Percentiles rank a stretch among this genome's conserved stretches.
Evolutionary conservation across 768 basidiomycete genomes (phyloP).

Genomic region (Termitomyces sp.): DNA sequence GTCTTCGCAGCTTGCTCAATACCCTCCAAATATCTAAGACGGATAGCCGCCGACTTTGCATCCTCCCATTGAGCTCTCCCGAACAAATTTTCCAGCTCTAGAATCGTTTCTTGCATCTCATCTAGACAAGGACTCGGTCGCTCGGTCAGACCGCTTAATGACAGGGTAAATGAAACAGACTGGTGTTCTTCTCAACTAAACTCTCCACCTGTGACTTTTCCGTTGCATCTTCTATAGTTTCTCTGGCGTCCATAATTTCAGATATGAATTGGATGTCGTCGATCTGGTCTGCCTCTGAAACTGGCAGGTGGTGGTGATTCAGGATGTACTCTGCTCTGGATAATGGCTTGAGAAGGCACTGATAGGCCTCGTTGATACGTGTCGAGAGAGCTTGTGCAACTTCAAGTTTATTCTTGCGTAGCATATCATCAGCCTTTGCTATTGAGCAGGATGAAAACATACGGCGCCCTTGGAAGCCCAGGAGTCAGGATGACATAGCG

Average conservation of each 20-base stretch:
- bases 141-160: not conserved
- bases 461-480: constrained; percentile 70
- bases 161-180: constrained; percentile 11
- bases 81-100: constrained; percentile 44
- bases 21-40: constrained; percentile 68
- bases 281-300: constrained; percentile 65
- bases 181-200: constrained; percentile 50
- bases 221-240: constrained; percentile 64
- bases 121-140: constrained; percentile 29
- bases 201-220: constrained; percentile 41
- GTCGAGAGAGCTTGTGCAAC: constrained; percentile 66
- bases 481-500: constrained; percentile 79
- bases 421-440: constrained; percentile 5
- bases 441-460: constrained; percentile 6
- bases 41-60: constrained; percentile 55
- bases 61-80: constrained; percentile 45
- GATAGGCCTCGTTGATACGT: constrained; percentile 78
- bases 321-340: constrained; percentile 80
- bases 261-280: constrained; percentile 67
- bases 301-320: constrained; percentile 46
- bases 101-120: constrained; percentile 41
- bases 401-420: constrained; percentile 43
- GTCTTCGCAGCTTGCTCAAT: constrained; percentile 47
- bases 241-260: constrained; percentile 75
- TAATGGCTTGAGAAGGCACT: constrained; percentile 65